Evolutionary conservation across 768 basidiomycete genomes (phyloP), one percentile per base, ranked within the genome.

Genomic region (Fibroporia radiculosa): DNA sequence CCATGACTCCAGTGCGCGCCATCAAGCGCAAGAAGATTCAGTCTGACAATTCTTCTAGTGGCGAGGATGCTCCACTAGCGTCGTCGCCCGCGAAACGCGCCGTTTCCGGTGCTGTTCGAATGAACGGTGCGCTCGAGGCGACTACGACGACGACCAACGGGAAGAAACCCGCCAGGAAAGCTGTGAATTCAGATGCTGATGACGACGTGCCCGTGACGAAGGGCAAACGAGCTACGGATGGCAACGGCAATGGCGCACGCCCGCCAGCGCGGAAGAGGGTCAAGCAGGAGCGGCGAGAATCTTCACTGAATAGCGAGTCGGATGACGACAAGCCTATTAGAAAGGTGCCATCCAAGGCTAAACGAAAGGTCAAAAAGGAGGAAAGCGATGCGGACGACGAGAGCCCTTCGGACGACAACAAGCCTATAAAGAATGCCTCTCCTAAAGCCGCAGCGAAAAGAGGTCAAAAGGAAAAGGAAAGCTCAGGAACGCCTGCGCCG

Each of bases 31-130:
- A 81, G 67, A 77, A 76, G 55, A 63, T 68, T 20, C 59, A 66
- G 22, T 71, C 71, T 48, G 69, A 68, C 18, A 74, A 75, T 13
- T 70, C 79, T 40, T 83, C 80, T 23, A 82, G 79, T 48, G 84
- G 85, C 36, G 82, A 88, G 51, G 84, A 87, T 44, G 68, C 67
- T 14, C 84, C 83, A 42, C 72, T 86, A 29, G 80, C 84, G 39
- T 82, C 84, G 22, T 84, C 86, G 29, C 84, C 83, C 16, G 70
- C 66, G 3, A 87, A 85, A 63, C 65, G 64, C 45, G 46, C 57
- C 14, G 59, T 58, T 20, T 62, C 71, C 33, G 61, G 65, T 35
- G 60, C 66, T 3, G 61, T 66, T n/a, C 56, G 66, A 28, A 70
- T 66, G 63, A 65, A 66, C 18, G 70, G 73, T 27, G 66, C 66